A percentile compares a stretch with the other conserved stretches of the same genome.
These are phyloP conservation scores for Candida alai DNA, from an alignment of 805 yeast genomes.

Conservation along the genomic window DNA sequence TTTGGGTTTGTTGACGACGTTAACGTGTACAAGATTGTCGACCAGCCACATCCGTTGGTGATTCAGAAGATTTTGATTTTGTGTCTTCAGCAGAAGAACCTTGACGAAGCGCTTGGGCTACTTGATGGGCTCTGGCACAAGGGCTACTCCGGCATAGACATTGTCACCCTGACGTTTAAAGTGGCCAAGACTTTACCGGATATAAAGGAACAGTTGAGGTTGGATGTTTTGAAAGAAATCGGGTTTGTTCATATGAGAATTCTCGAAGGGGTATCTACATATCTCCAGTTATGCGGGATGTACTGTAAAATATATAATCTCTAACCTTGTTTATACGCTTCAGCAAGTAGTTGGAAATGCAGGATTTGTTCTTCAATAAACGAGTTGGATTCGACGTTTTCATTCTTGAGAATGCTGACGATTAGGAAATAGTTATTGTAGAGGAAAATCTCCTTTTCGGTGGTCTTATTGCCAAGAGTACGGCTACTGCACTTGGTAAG, in stretches of 20 bases:
- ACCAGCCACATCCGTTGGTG: constrained; percentile 90
- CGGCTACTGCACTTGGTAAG: constrained; percentile 65
- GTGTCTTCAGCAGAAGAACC: constrained; percentile 33
- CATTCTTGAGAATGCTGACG: constrained; percentile 49
- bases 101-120: constrained; percentile 63
- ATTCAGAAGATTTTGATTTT: constrained; percentile 59
- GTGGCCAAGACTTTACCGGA: constrained; percentile 76
- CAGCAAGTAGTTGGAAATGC: constrained; percentile 38
- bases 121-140: constrained; percentile 75
- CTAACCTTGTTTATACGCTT: constrained; percentile 28
- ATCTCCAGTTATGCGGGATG: constrained; percentile 81
- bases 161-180: constrained; percentile 83
- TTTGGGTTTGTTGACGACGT: constrained; percentile 87
- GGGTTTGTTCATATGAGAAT: constrained; percentile 92
- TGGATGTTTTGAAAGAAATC: constrained; percentile 78
- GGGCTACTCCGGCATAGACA: constrained; percentile 92
- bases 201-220: constrained; percentile 61
- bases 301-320: constrained; percentile 52
- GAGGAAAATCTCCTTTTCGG: constrained; percentile 64
- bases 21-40: constrained; percentile 92
- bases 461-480: constrained; percentile 31
- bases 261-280: constrained; percentile 87
- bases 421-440: constrained; percentile 68
- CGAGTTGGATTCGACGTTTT: constrained; percentile 20
- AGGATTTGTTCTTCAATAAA: constrained; percentile 33